Percentiles rank a stretch among this genome's conserved stretches.
Evolutionary conservation across 306 rosid genomes (phyloP).

Genomic region (Luffa aegyptiaca): DNA sequence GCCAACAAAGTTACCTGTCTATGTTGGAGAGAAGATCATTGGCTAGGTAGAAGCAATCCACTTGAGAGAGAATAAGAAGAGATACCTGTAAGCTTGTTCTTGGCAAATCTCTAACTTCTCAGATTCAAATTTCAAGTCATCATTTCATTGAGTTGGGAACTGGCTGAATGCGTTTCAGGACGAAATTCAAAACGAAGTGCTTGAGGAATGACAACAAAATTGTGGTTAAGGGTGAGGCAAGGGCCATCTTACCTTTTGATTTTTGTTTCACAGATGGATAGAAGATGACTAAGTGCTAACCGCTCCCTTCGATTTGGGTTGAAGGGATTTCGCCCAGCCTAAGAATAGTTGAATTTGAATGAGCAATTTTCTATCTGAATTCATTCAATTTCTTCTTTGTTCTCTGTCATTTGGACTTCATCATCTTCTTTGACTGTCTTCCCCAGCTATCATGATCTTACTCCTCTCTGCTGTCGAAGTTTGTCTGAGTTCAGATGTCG

Average conservation of each 20-base stretch:
- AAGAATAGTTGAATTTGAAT: background rate
- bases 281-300: background rate
- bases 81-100: constrained; percentile 50
- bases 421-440: no score
- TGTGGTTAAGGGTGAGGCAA: constrained; percentile 71
- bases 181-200: constrained; percentile 63
- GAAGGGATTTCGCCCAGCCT: background rate
- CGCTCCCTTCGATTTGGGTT: background rate
- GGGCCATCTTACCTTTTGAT: constrained; percentile 54
- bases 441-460: no score
- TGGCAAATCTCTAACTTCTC: background rate
- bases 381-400: background rate
- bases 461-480: no score
- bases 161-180: constrained; percentile 40
- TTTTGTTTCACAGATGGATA: background rate
- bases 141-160: background rate
- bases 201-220: constrained; percentile 47
- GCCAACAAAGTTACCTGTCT: constrained; percentile 64
- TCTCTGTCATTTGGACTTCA: background rate
- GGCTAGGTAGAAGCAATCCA: constrained; percentile 49
- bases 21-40: constrained; percentile 58
- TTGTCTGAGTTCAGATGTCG: no score
- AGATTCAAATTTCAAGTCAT: background rate
- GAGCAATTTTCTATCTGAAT: background rate
- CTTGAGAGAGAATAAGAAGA: constrained; percentile 44